phyloP scores from a whole-genome alignment of 2,329 filamentous ascomycete genomes.

The Fusarium irregulare region DNA sequence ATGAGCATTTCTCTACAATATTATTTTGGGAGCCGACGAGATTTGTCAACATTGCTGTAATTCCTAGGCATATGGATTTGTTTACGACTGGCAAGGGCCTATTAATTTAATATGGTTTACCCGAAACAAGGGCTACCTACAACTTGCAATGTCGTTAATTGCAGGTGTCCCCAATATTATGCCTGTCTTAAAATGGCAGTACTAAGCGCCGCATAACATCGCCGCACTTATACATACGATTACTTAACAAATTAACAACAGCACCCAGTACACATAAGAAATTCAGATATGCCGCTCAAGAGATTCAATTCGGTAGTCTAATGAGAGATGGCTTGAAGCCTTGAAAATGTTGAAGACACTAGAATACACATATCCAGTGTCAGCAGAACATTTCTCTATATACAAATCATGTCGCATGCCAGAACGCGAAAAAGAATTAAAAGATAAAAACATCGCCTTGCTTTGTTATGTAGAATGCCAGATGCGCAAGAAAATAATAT shows the following conservation, averaged over 20 bases:
- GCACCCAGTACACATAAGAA: background rate
- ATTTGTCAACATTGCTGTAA: background rate
- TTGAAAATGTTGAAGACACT: background rate
- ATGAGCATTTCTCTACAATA: background rate
- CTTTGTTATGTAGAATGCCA: background rate
- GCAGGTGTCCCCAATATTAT: background rate
- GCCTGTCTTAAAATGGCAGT: background rate
- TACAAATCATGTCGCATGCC: background rate
- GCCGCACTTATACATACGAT: background rate
- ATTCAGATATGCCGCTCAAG: background rate
- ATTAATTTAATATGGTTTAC: background rate
- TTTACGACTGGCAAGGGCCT: background rate
- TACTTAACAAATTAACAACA: background rate
- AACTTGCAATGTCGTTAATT: background rate
- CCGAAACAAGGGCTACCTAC: background rate
- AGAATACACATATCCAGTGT: background rate
- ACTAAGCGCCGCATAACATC: background rate
- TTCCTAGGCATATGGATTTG: too few relatives aligned
- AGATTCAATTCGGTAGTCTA: background rate
- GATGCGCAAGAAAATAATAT: background rate
- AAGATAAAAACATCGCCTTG: background rate
- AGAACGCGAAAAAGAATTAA: background rate
- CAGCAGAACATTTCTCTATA: background rate
- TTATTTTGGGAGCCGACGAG: rapidly evolving
- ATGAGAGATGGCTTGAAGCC: background rate